Evolutionary conservation across 2,329 filamentous ascomycete species (phyloP).

Genomic region (Verticillium dahliae): DNA sequence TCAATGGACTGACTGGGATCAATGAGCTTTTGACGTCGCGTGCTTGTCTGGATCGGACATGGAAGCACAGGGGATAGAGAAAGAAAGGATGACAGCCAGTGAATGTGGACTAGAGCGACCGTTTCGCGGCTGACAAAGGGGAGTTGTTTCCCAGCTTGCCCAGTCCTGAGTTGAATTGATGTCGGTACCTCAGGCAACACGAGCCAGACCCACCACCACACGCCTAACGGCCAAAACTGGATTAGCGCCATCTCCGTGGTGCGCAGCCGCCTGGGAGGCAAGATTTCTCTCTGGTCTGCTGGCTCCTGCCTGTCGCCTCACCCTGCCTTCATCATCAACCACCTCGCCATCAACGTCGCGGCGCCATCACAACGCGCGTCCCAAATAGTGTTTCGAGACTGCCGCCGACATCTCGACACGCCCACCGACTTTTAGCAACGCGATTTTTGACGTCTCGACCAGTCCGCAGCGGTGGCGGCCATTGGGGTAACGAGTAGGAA

Average conservation of each 20-base stretch:
- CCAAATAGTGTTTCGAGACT: slow-evolving; percentile 34
- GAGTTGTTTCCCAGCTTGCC: not conserved
- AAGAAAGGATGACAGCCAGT: not conserved
- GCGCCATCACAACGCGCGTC: slow-evolving; percentile 47
- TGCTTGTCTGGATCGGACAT: not conserved
- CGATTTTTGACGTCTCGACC: slow-evolving; percentile 27
- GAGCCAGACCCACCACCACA: not conserved
- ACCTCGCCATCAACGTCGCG: slow-evolving; percentile 14
- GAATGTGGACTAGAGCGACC: not conserved
- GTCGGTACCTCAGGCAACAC: not conserved
- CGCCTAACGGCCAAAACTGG: slow-evolving; percentile 15
- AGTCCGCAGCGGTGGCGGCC: slow-evolving; percentile 29
- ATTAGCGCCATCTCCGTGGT: slow-evolving; percentile 22
- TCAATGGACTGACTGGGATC: not conserved
- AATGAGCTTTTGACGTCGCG: too few species aligned
- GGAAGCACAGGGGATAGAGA: not conserved
- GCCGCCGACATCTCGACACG: slow-evolving; percentile 24
- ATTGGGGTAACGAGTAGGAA: slow-evolving; percentile 28
- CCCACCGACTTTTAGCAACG: slow-evolving; percentile 25
- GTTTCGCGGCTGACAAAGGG: not conserved
- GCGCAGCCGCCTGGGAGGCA: slow-evolving; percentile 29
- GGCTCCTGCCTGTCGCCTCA: slow-evolving; percentile 29
- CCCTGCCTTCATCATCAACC: slow-evolving; percentile 24
- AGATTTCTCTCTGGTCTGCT: slow-evolving; percentile 35
- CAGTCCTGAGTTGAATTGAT: not conserved